phyloP scores from a whole-genome alignment of 305 asterid species.

The Fraxinus platypoda region DNA sequence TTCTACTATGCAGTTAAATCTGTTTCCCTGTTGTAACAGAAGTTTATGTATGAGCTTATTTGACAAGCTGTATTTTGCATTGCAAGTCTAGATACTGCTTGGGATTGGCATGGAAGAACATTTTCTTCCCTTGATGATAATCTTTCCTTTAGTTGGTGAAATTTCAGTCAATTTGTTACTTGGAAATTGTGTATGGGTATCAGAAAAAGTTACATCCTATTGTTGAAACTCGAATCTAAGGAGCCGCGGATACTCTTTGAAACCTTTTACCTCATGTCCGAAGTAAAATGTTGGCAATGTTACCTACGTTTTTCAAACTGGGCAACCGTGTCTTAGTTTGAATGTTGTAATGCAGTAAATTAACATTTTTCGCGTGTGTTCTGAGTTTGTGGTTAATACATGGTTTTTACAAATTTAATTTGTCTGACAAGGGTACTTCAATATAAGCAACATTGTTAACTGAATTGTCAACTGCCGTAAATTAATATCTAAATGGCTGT shows the following conservation, averaged over 20 bases:
- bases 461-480: conserved; percentile 5
- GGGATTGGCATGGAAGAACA: neutral
- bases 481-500: conserved; percentile 12
- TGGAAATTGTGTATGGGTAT: neutral
- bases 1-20: neutral
- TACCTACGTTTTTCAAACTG: neutral
- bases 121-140: neutral
- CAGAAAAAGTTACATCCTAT: neutral
- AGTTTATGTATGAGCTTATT: neutral
- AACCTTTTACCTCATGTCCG: neutral
- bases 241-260: neutral
- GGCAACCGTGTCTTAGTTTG: neutral
- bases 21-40: neutral
- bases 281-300: neutral
- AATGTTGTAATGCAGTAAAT: neutral
- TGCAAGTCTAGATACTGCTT: neutral
- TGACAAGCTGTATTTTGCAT: conserved; percentile 1
- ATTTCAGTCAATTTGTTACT: neutral
- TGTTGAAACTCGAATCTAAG: neutral
- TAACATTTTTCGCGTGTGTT: neutral
- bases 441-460: neutral
- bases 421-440: neutral
- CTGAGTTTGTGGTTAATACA: neutral
- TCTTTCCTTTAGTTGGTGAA: neutral
- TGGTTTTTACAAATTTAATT: neutral